Evolutionary conservation across 495 filamentous ascomycete genomes (phyloP), one percentile per base, ranked within the genome.

Genomic region (Hyaloscypha hepaticicola): DNA sequence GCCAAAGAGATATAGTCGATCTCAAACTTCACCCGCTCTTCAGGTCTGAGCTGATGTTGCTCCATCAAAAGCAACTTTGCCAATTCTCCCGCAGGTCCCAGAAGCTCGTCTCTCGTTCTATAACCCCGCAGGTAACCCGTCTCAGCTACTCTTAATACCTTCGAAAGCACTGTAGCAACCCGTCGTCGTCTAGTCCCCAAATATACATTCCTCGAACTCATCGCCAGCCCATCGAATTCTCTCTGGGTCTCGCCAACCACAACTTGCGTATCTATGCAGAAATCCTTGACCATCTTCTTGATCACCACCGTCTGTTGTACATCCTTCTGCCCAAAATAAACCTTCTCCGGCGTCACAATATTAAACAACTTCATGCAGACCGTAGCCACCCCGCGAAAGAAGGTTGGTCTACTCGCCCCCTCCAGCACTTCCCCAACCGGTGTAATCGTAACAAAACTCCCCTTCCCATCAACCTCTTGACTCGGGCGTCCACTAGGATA

Each of bases 301-400:
- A 99, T 90, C 6, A 99, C 83, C 8, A 94, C 90, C 0, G 92
- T 96, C 77, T 99, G 95, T 77, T 99, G 95, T 21, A 97, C 85
- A 70, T 99, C 95, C 78, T 99, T 98, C 77, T 98, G 96, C 1
- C 95, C 95, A 76, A 99, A 97, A 73, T 97, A 99, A 1, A 93
- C 96, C 50, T 85, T 85, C 49, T 96, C 91, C 2, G 95, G 92
- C 68, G 87, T 82, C 45, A 92, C 88, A 55, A 94, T 91, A 72
- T 97, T 98, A 77, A 99, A 95, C 25, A 99, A 78, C 81, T 99
- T 99, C 88, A 92, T 94, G 77, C 92, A 96, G 12, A 99, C 89
- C 12, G 96, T 98, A 27, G 95, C 94, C 26, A 99, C 95, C 5
- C 95, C 95, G 25, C 96, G 80, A 74, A 99, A 98, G 77, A 99